Conservation (phyloP, 176 grass and related monocot species). For the Lolium rigidum region DNA sequence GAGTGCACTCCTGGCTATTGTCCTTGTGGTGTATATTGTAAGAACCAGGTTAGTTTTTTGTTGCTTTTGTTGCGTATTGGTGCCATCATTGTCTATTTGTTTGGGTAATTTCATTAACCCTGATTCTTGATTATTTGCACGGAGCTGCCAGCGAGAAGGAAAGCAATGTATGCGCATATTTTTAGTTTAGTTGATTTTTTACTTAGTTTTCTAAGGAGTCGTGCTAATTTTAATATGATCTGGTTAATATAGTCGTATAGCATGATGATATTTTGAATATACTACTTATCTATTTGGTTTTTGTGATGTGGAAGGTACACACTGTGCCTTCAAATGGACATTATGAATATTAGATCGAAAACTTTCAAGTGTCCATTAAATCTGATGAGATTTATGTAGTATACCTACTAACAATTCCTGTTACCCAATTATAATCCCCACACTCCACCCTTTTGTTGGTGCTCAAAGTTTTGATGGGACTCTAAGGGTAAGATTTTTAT, state of each 20-base stretch:
- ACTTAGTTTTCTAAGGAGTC: not conserved
- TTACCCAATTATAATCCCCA: constrained; percentile 1
- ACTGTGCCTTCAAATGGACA: not conserved
- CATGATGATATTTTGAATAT: not conserved
- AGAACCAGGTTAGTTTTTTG: constrained; percentile 77
- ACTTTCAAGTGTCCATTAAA: not conserved
- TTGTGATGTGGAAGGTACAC: not conserved
- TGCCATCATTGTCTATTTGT: not conserved
- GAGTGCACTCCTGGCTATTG: constrained; percentile 97
- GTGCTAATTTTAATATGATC: not conserved
- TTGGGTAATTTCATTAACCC: constrained; percentile 5
- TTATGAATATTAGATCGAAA: not conserved
- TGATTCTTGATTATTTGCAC: not conserved
- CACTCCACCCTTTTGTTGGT: not conserved
- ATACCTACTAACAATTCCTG: not conserved
- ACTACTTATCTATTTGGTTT: not conserved
- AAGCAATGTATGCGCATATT: not conserved
- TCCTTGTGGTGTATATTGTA: constrained; percentile 76
- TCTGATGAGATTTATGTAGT: not conserved
- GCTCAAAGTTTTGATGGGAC: constrained; percentile 1
- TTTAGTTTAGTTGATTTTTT: not conserved
- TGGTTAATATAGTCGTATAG: not conserved
- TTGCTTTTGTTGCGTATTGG: not conserved
- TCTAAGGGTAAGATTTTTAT: constrained; percentile 5
- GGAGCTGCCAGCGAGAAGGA: not conserved